These are phyloP conservation scores for Xylariaceae sp. DNA, from an alignment of 2,329 filamentous ascomycete species.

Conservation along the genomic window DNA sequence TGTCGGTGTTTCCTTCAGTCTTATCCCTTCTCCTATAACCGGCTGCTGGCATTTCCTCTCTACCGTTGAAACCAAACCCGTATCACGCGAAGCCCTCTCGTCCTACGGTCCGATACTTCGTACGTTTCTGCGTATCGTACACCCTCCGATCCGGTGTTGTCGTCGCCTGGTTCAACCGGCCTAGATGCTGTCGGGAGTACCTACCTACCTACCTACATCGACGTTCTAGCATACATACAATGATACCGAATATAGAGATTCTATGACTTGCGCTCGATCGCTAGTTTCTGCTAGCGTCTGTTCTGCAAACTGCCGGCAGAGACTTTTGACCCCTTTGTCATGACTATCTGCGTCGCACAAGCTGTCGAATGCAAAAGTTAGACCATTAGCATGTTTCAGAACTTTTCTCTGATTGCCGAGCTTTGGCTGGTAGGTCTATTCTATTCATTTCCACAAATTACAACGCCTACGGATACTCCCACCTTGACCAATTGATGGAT, in stretches of 20 bases:
- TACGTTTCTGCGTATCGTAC: not conserved
- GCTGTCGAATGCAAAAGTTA: not conserved
- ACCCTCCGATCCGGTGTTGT: not conserved
- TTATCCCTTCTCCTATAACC: not conserved
- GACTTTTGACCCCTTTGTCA: not conserved
- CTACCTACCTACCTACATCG: not conserved
- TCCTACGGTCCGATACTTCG: not conserved
- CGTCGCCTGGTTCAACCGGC: not conserved
- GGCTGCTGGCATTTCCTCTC: slow-evolving; percentile 10
- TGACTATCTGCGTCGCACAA: not conserved
- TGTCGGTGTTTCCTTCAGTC: not conserved
- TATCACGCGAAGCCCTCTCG: not conserved
- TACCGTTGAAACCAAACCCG: slow-evolving; percentile 5
- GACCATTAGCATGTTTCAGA: not conserved
- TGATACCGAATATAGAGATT: not conserved
- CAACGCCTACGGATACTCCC: not conserved
- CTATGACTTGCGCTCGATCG: not conserved
- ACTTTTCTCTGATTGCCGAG: not conserved
- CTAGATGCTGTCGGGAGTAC: not conserved
- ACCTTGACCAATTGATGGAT: not conserved
- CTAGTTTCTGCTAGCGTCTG: not conserved
- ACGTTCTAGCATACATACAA: not conserved
- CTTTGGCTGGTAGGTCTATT: not conserved
- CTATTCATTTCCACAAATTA: not conserved
- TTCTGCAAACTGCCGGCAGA: not conserved